phyloP scores from a whole-genome alignment of 805 yeast species.

The Suhomyces kilbournensis region DNA sequence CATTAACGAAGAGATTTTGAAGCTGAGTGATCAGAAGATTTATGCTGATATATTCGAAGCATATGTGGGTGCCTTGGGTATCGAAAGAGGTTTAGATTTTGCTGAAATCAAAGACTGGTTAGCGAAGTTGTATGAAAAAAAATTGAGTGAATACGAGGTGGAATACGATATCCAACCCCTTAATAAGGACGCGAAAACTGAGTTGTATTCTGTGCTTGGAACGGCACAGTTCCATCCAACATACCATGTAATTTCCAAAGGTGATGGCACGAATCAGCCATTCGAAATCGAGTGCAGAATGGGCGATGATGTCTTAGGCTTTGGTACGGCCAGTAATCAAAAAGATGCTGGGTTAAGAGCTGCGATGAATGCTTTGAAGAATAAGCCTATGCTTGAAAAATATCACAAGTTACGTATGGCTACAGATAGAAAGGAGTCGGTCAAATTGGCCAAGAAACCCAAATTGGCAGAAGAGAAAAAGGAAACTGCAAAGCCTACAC shows the following conservation, averaged over 20 bases:
- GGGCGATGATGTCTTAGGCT: constrained; percentile 64
- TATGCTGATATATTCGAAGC: constrained; percentile 94
- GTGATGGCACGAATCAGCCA: constrained; percentile 47
- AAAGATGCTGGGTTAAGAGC: constrained; percentile 83
- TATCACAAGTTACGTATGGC: constrained; percentile 51
- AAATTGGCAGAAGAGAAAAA: constrained; percentile 4
- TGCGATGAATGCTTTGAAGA: constrained; percentile 73
- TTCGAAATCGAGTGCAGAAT: constrained; percentile 66
- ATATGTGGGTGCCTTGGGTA: constrained; percentile 78
- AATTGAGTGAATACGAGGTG: constrained; percentile 29
- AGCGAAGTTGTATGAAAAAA: constrained; percentile 46
- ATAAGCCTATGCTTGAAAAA: constrained; percentile 59
- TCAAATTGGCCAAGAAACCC: constrained; percentile 10
- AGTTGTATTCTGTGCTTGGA: constrained; percentile 76
- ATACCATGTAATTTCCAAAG: constrained; percentile 48
- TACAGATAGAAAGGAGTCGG: constrained; percentile 18
- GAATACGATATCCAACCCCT: constrained; percentile 39
- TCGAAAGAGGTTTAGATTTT: constrained; percentile 52
- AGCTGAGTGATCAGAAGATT: constrained; percentile 61
- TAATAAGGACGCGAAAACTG: constrained; percentile 69
- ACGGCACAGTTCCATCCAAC: constrained; percentile 62
- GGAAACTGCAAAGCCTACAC: constrained; percentile 2
- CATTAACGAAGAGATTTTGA: constrained; percentile 43
- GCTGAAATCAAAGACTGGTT: constrained; percentile 58
- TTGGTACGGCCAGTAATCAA: constrained; percentile 64